These are phyloP conservation scores for Recurvomyces mirabilis DNA, from an alignment of 495 filamentous ascomycete species.

Conservation along the genomic window DNA sequence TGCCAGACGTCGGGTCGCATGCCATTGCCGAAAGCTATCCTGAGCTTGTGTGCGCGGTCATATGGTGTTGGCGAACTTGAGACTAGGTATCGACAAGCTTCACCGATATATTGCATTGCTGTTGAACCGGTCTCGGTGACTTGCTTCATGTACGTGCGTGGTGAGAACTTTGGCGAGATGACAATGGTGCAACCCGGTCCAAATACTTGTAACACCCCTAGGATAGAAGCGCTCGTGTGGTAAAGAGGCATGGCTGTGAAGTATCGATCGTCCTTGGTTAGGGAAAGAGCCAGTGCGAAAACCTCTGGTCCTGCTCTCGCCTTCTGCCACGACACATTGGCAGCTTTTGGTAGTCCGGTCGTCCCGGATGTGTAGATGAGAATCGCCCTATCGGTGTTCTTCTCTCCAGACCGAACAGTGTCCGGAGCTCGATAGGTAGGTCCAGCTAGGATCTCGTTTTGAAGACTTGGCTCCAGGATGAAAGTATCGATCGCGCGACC, in stretches of 20 bases:
- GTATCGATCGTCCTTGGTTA: conserved; percentile 54
- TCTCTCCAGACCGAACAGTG: conserved; percentile 40
- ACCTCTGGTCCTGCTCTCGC: conserved; percentile 42
- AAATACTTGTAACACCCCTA: conserved; percentile 55
- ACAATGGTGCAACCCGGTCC: conserved; percentile 52
- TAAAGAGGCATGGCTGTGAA: conserved; percentile 96
- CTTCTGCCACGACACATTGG: conserved; percentile 74
- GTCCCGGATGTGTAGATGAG: conserved; percentile 85
- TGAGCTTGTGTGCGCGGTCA: conserved; percentile 67
- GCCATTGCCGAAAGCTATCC: conserved; percentile 83
- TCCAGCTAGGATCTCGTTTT: conserved; percentile 4
- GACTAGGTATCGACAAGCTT: conserved; percentile 85
- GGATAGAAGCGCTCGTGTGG: conserved; percentile 67
- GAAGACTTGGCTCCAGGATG: conserved; percentile 4
- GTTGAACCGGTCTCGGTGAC: conserved; percentile 62
- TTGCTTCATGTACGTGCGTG: conserved; percentile 70
- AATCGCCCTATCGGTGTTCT: conserved; percentile 49
- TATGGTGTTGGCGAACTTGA: conserved; percentile 57
- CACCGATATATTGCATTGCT: conserved; percentile 88
- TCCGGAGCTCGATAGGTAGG: conserved; percentile 46
- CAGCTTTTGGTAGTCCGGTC: conserved; percentile 78
- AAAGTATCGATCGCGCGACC: conserved; percentile 11
- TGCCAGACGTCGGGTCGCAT: conserved; percentile 58
- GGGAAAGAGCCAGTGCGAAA: conserved; percentile 43
- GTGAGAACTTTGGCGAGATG: conserved; percentile 73